phyloP scores from a whole-genome alignment of 805 yeast species.

The Zygoascus bituminiphila region DNA sequence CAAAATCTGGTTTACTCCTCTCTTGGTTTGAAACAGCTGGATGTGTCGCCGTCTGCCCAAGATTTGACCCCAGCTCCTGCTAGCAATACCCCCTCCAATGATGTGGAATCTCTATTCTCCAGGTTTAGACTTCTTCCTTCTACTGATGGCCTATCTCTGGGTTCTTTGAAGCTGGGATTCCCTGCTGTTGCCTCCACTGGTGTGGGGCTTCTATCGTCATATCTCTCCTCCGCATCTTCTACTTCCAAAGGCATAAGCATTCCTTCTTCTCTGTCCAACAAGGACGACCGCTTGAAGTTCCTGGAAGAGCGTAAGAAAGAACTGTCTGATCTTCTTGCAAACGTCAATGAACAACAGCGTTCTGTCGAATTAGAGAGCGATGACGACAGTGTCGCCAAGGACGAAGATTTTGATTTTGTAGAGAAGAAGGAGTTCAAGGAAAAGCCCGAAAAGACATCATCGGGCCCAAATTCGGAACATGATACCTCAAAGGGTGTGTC shows the following conservation, averaged over 20 bases:
- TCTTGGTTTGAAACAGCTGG: slow-evolving; percentile 3
- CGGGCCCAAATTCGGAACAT: background rate
- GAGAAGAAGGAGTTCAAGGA: slow-evolving; percentile 13
- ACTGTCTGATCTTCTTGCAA: slow-evolving; percentile 14
- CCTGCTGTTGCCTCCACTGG: background rate
- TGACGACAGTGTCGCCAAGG: slow-evolving; percentile 2
- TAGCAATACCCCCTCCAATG: background rate
- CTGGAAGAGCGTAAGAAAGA: slow-evolving; percentile 14
- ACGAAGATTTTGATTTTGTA: slow-evolving; percentile 18
- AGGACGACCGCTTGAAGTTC: slow-evolving; percentile 14
- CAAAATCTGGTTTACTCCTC: slow-evolving; percentile 1
- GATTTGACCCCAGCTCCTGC: slow-evolving; percentile 10
- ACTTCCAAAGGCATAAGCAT: slow-evolving; percentile 5
- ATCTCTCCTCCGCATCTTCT: background rate
- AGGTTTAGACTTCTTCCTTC: slow-evolving; percentile 18
- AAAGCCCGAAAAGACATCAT: background rate
- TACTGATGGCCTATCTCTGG: background rate
- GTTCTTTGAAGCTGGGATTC: background rate
- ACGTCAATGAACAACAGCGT: slow-evolving; percentile 11
- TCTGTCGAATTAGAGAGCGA: slow-evolving; percentile 12
- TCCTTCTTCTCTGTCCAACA: slow-evolving; percentile 12
- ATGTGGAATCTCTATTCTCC: slow-evolving; percentile 15
- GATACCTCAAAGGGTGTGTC: background rate
- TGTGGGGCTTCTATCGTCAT: background rate
- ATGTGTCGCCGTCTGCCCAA: slow-evolving; percentile 16